Percentiles rank a stretch among this genome's conserved stretches.
phyloP scores from a whole-genome alignment of 306 rosid species.

The Prunus armeniaca region DNA sequence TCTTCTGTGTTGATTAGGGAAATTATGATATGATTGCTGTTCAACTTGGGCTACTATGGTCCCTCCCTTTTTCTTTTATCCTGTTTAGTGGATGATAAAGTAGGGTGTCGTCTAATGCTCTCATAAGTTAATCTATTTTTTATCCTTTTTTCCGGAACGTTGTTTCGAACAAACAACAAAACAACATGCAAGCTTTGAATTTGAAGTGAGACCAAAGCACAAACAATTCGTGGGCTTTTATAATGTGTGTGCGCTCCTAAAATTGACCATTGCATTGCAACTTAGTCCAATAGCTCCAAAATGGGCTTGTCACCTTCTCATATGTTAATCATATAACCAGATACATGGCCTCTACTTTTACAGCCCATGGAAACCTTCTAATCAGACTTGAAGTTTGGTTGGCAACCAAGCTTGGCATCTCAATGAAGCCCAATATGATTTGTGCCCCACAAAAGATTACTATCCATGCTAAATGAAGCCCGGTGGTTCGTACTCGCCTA shows the following conservation, averaged over 20 bases:
- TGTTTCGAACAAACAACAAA: too few relatives aligned
- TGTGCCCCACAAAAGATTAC: neutral
- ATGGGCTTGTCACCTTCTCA: neutral
- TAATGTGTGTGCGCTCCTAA: neutral
- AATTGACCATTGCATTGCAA: too few relatives aligned
- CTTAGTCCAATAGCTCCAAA: neutral
- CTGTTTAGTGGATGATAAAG: neutral
- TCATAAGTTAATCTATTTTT: too few relatives aligned
- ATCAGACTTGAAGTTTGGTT: neutral
- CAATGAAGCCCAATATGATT: neutral
- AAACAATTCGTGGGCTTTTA: neutral
- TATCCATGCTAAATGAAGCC: too few relatives aligned
- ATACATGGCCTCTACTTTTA: neutral
- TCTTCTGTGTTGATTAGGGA: neutral
- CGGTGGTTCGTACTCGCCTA: neutral
- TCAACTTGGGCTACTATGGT: neutral
- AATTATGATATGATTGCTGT: neutral
- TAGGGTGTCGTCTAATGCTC: neutral
- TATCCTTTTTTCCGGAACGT: too few relatives aligned
- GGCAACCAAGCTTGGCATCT: neutral
- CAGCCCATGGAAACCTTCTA: neutral
- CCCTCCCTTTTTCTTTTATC: neutral
- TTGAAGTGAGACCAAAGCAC: too few relatives aligned
- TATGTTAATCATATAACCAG: neutral
- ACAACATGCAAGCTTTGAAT: too few relatives aligned